Evolutionary conservation across 2,329 filamentous ascomycete species (phyloP).

Genomic region (Pseudocercospora pini-densiflorae): DNA sequence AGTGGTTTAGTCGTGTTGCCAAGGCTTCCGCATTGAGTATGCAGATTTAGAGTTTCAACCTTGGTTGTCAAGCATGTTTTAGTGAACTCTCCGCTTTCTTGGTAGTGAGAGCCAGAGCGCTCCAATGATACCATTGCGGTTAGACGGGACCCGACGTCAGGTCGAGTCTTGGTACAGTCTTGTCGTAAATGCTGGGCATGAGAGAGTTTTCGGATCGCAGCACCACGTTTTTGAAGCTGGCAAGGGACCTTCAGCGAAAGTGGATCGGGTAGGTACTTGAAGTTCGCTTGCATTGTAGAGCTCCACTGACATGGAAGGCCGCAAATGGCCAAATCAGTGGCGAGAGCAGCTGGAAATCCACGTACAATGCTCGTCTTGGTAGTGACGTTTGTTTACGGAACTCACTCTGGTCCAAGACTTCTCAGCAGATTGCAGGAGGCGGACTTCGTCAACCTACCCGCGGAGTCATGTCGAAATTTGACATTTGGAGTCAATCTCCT

Average conservation of each 20-base stretch:
- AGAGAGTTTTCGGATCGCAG: background rate
- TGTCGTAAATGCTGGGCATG: conserved; percentile 7
- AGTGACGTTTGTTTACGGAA: background rate
- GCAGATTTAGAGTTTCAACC: conserved; percentile 6
- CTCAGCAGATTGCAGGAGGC: conserved; percentile 1
- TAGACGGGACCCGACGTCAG: conserved; percentile 1
- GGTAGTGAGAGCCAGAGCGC: conserved; percentile 8
- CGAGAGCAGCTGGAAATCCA: background rate
- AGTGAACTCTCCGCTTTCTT: conserved; percentile 3
- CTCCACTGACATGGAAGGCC: background rate
- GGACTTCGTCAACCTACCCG: background rate
- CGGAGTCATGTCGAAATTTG: background rate
- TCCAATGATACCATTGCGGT: background rate
- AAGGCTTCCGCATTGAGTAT: conserved; percentile 5
- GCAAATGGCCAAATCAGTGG: background rate
- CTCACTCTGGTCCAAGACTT: background rate
- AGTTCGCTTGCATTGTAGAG: background rate
- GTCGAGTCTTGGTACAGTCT: conserved; percentile 11
- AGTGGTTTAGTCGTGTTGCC: background rate
- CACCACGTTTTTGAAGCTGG: conserved; percentile 4
- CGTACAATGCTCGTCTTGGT: background rate
- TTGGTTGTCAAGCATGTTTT: conserved; percentile 8
- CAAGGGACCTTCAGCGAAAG: background rate
- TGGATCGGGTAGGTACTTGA: background rate
- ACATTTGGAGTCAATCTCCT: background rate